These are phyloP conservation scores for Sporobolomyces pararoseus DNA, from an alignment of 768 basidiomycete genomes.

Conservation along the genomic window DNA sequence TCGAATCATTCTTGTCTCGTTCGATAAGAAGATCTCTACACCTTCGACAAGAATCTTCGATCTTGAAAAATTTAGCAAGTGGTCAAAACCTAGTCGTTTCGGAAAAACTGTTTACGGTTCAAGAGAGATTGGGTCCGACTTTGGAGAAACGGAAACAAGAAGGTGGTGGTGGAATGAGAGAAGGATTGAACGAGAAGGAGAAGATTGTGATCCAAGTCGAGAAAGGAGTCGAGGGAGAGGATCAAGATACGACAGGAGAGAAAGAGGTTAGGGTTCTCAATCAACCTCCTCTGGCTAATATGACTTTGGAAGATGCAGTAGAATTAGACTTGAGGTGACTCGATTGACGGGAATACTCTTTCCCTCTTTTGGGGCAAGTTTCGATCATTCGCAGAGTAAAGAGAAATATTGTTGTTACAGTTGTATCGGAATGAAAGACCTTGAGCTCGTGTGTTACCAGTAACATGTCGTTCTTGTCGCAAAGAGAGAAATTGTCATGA, in stretches of 20 bases:
- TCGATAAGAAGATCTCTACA: constrained; percentile 29
- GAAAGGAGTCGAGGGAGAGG: neutral
- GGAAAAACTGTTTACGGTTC: constrained; percentile 9
- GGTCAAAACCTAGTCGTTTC: constrained; percentile 27
- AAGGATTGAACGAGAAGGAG: neutral
- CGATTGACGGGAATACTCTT: too few relatives aligned
- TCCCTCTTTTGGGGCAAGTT: too few relatives aligned
- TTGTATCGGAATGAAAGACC: too few relatives aligned
- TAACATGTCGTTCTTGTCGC: too few relatives aligned
- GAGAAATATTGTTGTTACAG: too few relatives aligned
- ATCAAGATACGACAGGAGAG: neutral
- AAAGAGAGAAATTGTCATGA: too few relatives aligned
- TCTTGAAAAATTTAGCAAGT: constrained; percentile 30
- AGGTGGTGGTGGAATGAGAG: neutral
- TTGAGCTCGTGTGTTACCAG: too few relatives aligned
- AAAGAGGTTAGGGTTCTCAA: neutral
- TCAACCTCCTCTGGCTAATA: neutral
- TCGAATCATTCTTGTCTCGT: constrained; percentile 19
- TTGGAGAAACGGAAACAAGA: neutral
- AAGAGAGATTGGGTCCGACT: neutral
- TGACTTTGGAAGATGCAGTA: constrained; percentile 15
- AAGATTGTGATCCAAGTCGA: neutral
- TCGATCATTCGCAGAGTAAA: too few relatives aligned
- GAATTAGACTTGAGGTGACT: constrained; percentile 32
- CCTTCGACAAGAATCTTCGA: constrained; percentile 8